Conservation (phyloP, 176 grass and related monocot genomes). For the Chloris gayana region DNA sequence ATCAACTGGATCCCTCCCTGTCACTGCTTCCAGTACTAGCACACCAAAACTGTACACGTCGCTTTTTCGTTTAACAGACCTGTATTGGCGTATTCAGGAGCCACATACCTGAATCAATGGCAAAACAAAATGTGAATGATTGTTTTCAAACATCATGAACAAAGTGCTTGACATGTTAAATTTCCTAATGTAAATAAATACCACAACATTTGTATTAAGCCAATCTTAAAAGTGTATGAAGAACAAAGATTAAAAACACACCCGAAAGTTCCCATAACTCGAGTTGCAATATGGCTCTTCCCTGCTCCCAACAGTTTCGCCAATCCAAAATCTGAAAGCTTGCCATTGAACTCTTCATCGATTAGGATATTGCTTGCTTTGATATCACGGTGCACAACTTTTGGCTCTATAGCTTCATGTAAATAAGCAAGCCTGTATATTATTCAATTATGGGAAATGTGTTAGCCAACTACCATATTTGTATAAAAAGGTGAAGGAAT, state of each 20-base stretch:
- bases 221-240: background rate
- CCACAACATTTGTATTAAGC: background rate
- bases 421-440: slow-evolving; percentile 77
- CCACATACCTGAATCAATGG: slow-evolving; percentile 48
- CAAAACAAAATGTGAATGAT: background rate
- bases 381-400: slow-evolving; percentile 93
- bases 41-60: slow-evolving; percentile 56
- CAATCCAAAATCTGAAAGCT: slow-evolving; percentile 87
- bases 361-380: slow-evolving; percentile 92
- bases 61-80: slow-evolving; percentile 69
- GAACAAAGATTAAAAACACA: slow-evolving; percentile 9
- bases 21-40: slow-evolving; percentile 38
- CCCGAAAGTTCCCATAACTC: slow-evolving; percentile 95
- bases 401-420: slow-evolving; percentile 91
- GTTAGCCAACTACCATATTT: background rate
- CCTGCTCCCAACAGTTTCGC: slow-evolving; percentile 82
- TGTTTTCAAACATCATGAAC: background rate
- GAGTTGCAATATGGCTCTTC: slow-evolving; percentile 84
- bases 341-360: slow-evolving; percentile 88
- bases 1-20: slow-evolving; percentile 40
- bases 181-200: background rate
- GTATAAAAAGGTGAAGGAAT: slow-evolving; percentile 19
- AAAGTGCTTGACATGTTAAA: background rate
- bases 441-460: slow-evolving; percentile 24
- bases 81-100: slow-evolving; percentile 55